Evolutionary conservation across 495 filamentous ascomycete species (phyloP), one percentile per base, ranked within the genome.

Genomic region (Hyphodiscus hymeniophilus): DNA sequence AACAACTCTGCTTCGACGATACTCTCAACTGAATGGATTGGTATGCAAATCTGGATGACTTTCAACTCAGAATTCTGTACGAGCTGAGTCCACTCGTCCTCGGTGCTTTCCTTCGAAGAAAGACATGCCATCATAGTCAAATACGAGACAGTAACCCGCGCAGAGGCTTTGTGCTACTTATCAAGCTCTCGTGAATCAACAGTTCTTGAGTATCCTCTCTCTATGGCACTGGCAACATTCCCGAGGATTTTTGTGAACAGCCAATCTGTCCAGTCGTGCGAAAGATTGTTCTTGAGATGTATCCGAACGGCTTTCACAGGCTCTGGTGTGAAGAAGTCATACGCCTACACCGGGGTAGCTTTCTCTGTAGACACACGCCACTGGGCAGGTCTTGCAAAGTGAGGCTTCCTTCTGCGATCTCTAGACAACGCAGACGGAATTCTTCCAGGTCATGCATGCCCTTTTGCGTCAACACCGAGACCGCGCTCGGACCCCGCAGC

Each of bases 321-420:
- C 51, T 79, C 70, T 7, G 54, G 36, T 15, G 60, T 52, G 45
- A 71, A 76, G 54, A 79, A 70, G 50, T 74, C 59, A 31, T 74
- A 54, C 4, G 4, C 26, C 10, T 28, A 10, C 4, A 28, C 26
- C 4, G 26, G 10, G 26, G 10, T 28, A 10, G 10, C 26, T 28
- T 28, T 28, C 5, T 28, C 26, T n/a, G n/a, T 28, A 28, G 5
- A 4, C 10, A 5, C 26, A 28, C 26, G 26, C 10, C 26, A 5
- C 26, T 10, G 26, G 26, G 26, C 10, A 28, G 26, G 26, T 28
- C 26, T 28, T 28, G 26, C 26, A 28, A 10, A 28, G 10, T 28
- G 26, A 28, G 26, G 10, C 26, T 10, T 10, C 26, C 26, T 4
- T 28, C 26, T 28, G 26, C 5, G 26, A 28, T 28, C 5, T 28